phyloP scores from a whole-genome alignment of 805 yeast species.

The Scheffersomyces lignosus region DNA sequence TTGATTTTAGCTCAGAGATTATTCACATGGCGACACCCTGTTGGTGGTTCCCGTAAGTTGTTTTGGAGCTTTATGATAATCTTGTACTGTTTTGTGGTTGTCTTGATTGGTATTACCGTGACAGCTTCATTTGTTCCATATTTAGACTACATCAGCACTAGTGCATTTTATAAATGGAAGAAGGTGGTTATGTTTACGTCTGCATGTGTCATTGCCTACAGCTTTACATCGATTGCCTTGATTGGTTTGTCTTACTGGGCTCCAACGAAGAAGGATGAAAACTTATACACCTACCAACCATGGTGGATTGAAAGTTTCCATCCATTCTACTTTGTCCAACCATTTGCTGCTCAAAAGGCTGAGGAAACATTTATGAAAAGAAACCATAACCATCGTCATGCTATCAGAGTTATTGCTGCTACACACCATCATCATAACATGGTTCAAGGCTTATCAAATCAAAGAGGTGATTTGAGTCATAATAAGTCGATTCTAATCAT shows the following conservation, averaged over 20 bases:
- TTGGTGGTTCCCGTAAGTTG: constrained; percentile 17
- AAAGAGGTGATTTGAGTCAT: constrained; percentile 18
- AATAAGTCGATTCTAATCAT: constrained; percentile 11
- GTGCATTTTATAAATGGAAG: constrained; percentile 6
- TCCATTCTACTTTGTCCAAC: constrained; percentile 18
- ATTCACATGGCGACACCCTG: constrained; percentile 21
- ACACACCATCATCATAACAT: constrained; percentile 19
- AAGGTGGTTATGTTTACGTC: constrained; percentile 11
- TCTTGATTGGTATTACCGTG: constrained; percentile 10
- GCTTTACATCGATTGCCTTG: constrained; percentile 15
- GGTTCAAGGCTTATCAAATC: constrained; percentile 14
- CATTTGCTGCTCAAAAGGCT: constrained; percentile 19
- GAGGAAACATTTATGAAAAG: constrained; percentile 20
- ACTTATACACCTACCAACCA: constrained; percentile 21
- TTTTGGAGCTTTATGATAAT: constrained; percentile 15
- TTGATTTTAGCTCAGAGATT: constrained; percentile 17
- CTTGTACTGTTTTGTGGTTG: constrained; percentile 8
- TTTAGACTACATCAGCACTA: constrained; percentile 5
- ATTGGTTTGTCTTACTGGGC: constrained; percentile 19
- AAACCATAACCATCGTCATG: constrained; percentile 20
- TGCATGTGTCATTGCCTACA: constrained; percentile 12
- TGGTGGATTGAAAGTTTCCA: constrained; percentile 24
- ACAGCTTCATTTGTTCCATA: constrained; percentile 13
- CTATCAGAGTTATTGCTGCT: constrained; percentile 22
- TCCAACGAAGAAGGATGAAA: constrained; percentile 21